Evolutionary conservation across 495 filamentous ascomycete species (phyloP).

Genomic region (Tuber calosporum): DNA sequence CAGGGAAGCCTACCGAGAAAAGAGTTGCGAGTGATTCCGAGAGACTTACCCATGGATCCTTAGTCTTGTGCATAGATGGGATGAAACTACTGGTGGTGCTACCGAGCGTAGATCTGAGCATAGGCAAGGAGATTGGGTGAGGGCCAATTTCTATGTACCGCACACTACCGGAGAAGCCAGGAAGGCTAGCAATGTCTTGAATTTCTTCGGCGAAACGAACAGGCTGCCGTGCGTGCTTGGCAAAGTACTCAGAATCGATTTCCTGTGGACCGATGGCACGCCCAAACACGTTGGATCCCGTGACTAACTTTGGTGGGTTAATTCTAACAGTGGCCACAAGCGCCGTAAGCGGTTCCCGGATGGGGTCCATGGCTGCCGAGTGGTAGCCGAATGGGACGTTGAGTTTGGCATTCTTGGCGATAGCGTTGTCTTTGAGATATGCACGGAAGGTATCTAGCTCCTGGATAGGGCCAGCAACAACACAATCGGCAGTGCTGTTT

Average conservation of each 20-base stretch:
- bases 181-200: constrained; percentile 23
- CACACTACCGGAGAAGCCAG: constrained; percentile 50
- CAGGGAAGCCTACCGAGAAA: constrained; percentile 57
- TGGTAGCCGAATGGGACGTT: constrained; percentile 76
- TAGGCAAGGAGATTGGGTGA: constrained; percentile 60
- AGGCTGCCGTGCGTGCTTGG: constrained; percentile 59
- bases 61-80: constrained; percentile 53
- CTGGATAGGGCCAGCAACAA: constrained; percentile 51
- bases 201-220: constrained; percentile 59
- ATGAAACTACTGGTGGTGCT: constrained; percentile 49
- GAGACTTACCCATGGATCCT: constrained; percentile 60
- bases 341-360: constrained; percentile 59
- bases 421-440: constrained; percentile 49
- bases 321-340: constrained; percentile 56
- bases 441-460: constrained; percentile 56
- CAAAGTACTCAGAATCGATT: constrained; percentile 58
- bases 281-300: constrained; percentile 51
- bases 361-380: constrained; percentile 69
- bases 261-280: constrained; percentile 49
- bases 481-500: constrained; percentile 57
- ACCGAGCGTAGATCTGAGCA: constrained; percentile 63
- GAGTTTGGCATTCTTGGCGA: constrained; percentile 60
- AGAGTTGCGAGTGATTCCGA: constrained; percentile 54
- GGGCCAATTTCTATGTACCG: constrained; percentile 63
- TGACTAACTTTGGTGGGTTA: constrained; percentile 55